Evolutionary conservation across 179 eudicot genomes (phyloP).

Genomic region (Silene coronaria): DNA sequence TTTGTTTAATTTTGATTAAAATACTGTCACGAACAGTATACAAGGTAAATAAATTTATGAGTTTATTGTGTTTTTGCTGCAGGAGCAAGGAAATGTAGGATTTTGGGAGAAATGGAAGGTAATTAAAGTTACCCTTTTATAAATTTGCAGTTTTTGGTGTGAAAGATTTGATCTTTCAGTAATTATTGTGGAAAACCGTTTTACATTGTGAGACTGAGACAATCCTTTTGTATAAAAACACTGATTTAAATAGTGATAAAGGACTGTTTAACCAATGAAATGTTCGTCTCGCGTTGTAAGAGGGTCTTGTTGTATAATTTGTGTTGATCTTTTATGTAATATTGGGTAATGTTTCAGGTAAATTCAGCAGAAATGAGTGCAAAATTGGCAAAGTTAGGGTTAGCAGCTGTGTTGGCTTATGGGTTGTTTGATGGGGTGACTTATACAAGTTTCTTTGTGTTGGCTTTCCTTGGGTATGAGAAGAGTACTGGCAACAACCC

Average conservation of each 20-base stretch:
- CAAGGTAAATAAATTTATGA: background rate
- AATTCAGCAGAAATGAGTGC: slow-evolving; percentile 49
- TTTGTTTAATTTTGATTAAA: background rate
- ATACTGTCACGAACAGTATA: background rate
- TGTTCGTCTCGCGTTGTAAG: no score
- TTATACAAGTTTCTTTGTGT: slow-evolving; percentile 51
- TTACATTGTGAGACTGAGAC: no score
- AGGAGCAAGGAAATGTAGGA: slow-evolving; percentile 34
- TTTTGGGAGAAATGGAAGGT: slow-evolving; percentile 61
- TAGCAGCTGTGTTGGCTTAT: slow-evolving; percentile 52
- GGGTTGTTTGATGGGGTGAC: slow-evolving; percentile 57
- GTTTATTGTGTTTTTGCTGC: slow-evolving; percentile 1
- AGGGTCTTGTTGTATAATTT: no score
- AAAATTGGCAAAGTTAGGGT: slow-evolving; percentile 49
- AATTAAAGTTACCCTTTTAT: background rate
- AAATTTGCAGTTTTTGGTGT: background rate
- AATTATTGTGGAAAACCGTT: no score
- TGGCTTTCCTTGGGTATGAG: slow-evolving; percentile 56
- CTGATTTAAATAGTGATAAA: no score
- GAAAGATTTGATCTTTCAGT: slow-evolving; percentile 16
- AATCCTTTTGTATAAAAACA: no score
- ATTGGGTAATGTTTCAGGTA: slow-evolving; percentile 26
- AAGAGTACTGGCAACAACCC: slow-evolving; percentile 64
- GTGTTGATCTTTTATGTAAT: slow-evolving; percentile 4
- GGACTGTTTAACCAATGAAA: no score